Percentiles rank a stretch among this genome's conserved stretches.
These are phyloP conservation scores for Protomyces lactucae-debilis DNA, from an alignment of 1,139 yeast species.

Conservation along the genomic window DNA sequence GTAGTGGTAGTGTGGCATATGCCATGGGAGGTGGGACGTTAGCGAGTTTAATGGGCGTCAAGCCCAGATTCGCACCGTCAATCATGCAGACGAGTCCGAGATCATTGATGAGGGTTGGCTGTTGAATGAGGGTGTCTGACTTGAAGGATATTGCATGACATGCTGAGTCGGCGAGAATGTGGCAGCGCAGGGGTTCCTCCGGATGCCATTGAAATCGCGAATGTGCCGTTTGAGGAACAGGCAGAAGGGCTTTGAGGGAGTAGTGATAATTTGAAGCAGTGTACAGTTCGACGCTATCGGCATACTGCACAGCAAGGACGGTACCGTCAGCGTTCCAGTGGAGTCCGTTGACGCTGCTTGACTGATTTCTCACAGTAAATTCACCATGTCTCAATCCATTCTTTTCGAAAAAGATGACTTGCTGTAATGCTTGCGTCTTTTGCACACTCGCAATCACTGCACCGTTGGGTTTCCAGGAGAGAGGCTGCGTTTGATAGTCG, in stretches of 20 bases:
- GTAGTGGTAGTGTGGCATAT: conserved; percentile 58
- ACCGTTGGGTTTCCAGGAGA: conserved; percentile 92
- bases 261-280: conserved; percentile 90
- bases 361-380: conserved; percentile 62
- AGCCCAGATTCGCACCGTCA: conserved; percentile 67
- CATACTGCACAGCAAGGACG: conserved; percentile 61
- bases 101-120: conserved; percentile 62
- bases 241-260: conserved; percentile 80
- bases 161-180: conserved; percentile 37
- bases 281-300: conserved; percentile 73
- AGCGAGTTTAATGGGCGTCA: conserved; percentile 80
- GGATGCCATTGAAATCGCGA: conserved; percentile 68
- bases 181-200: conserved; percentile 55
- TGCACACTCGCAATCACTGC: conserved; percentile 79
- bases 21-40: conserved; percentile 95
- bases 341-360: conserved; percentile 38
- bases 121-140: conserved; percentile 61
- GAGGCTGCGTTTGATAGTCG: conserved; percentile 65
- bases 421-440: conserved; percentile 43
- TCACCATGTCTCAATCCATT: conserved; percentile 92
- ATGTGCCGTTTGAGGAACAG: conserved; percentile 30
- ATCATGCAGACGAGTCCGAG: conserved; percentile 73
- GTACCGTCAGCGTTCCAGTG: conserved; percentile 85
- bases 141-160: conserved; percentile 60
- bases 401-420: conserved; percentile 77